These are phyloP conservation scores for Skeletonema marinoi DNA, from an alignment of 108 stramenopile genomes.

Conservation along the genomic window DNA sequence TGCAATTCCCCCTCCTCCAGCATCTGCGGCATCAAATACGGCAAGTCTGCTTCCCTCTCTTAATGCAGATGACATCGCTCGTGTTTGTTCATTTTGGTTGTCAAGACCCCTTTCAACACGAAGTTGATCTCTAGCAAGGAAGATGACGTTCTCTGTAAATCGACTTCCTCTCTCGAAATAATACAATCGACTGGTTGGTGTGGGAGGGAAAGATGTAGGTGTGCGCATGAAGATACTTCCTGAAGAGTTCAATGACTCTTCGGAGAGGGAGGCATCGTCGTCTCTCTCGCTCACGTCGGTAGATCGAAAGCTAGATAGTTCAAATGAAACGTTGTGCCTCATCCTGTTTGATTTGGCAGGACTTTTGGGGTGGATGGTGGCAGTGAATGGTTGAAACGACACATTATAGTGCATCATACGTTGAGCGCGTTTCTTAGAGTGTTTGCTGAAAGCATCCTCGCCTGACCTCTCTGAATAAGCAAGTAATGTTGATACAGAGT, in stretches of 20 bases:
- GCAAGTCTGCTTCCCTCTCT: conserved; percentile 82
- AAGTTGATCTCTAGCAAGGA: conserved; percentile 93
- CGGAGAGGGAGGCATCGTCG: conserved; percentile 49
- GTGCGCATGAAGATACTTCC: conserved; percentile 93
- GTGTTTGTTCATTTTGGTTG: conserved; percentile 78
- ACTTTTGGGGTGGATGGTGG: conserved; percentile 65
- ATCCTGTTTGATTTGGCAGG: conserved; percentile 21
- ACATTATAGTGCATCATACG: conserved; percentile 91
- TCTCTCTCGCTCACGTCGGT: background rate
- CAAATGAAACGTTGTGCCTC: conserved; percentile 37
- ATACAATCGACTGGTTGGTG: conserved; percentile 83
- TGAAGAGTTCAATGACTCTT: conserved; percentile 47
- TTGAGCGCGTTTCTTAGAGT: conserved; percentile 75
- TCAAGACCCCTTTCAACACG: conserved; percentile 81
- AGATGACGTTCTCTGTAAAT: conserved; percentile 93
- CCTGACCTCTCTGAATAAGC: conserved; percentile 71
- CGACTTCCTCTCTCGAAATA: conserved; percentile 85
- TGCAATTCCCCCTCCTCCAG: conserved; percentile 63
- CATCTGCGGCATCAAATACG: conserved; percentile 87
- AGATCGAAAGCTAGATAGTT: conserved; percentile 5
- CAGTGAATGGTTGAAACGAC: conserved; percentile 83
- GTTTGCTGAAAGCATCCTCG: conserved; percentile 57
- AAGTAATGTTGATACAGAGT: conserved; percentile 71
- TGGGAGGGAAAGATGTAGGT: conserved; percentile 95
- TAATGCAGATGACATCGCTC: conserved; percentile 85